Percentiles rank a stretch among this genome's conserved stretches.
Evolutionary conservation across 768 basidiomycete species (phyloP).

Genomic region (Suillus tomentosus): DNA sequence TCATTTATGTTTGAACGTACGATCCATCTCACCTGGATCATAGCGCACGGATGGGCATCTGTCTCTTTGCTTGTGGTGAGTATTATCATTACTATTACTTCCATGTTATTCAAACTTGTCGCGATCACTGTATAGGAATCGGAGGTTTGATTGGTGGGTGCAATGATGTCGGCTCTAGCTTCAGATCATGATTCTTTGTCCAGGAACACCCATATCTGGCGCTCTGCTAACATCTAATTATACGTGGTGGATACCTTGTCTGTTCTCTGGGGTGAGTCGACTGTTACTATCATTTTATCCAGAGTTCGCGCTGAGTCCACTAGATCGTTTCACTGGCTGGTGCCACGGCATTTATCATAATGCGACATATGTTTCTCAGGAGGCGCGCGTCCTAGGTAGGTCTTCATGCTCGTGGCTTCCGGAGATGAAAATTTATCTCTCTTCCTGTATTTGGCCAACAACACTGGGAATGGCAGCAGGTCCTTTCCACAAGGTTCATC

Average conservation of each 20-base stretch:
- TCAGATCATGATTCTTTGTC: slow-evolving; percentile 22
- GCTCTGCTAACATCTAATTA: slow-evolving; percentile 26
- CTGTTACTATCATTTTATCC: neutral
- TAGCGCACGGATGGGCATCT: slow-evolving; percentile 46
- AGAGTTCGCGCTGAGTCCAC: no score
- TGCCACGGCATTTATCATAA: neutral
- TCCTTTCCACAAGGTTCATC: no score
- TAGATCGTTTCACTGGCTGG: neutral
- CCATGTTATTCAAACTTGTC: no score
- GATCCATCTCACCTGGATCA: neutral
- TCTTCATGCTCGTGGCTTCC: no score
- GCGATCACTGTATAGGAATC: slow-evolving; percentile 17
- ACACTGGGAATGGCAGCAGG: no score
- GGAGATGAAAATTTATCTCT: no score
- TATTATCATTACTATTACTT: slow-evolving; percentile 3
- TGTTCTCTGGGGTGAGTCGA: slow-evolving; percentile 47
- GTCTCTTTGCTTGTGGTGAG: slow-evolving; percentile 45
- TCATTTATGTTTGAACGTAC: no score
- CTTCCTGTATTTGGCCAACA: no score
- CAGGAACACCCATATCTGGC: slow-evolving; percentile 59
- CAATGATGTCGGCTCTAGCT: neutral
- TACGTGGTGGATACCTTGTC: slow-evolving; percentile 65
- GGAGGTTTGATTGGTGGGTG: slow-evolving; percentile 26
- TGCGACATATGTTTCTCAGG: neutral
- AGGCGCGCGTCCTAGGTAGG: no score